phyloP scores from a whole-genome alignment of 1,284 basidiomycete genomes.

The Ustilago shanxiensis region DNA sequence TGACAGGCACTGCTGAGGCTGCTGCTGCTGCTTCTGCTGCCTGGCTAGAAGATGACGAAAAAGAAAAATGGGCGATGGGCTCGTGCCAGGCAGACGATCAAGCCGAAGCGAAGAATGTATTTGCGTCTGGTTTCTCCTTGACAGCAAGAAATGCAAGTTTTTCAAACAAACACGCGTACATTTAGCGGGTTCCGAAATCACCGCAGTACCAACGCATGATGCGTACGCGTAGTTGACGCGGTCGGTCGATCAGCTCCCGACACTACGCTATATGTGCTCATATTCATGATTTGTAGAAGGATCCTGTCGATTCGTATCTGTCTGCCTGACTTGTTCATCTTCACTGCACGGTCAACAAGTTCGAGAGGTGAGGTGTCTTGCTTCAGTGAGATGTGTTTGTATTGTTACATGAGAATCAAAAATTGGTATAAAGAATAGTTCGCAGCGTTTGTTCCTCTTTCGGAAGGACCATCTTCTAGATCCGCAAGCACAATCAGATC shows the following conservation, averaged over 20 bases:
- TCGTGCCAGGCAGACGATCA: constrained; percentile 7
- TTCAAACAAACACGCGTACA: constrained; percentile 2
- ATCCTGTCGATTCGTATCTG: background rate
- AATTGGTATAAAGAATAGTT: background rate
- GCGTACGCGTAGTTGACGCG: background rate
- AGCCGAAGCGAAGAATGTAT: background rate
- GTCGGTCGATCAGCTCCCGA: constrained; percentile 10
- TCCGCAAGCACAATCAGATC: constrained; percentile 12
- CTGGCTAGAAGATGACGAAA: background rate
- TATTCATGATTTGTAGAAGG: background rate
- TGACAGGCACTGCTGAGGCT: constrained; percentile 1
- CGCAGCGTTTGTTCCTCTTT: background rate
- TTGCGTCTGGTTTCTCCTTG: background rate
- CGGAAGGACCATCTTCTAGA: background rate
- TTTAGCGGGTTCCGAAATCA: constrained; percentile 5
- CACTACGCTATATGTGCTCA: background rate
- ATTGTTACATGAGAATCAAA: background rate
- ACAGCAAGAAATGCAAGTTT: background rate
- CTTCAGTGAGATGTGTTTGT: background rate
- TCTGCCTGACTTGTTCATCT: background rate
- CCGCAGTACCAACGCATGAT: constrained; percentile 4
- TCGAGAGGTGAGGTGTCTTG: background rate
- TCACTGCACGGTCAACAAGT: background rate
- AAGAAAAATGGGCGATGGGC: background rate
- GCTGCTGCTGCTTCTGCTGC: too few relatives aligned